phyloP scores from a whole-genome alignment of 345 rosid species.

The Angophora floribunda region DNA sequence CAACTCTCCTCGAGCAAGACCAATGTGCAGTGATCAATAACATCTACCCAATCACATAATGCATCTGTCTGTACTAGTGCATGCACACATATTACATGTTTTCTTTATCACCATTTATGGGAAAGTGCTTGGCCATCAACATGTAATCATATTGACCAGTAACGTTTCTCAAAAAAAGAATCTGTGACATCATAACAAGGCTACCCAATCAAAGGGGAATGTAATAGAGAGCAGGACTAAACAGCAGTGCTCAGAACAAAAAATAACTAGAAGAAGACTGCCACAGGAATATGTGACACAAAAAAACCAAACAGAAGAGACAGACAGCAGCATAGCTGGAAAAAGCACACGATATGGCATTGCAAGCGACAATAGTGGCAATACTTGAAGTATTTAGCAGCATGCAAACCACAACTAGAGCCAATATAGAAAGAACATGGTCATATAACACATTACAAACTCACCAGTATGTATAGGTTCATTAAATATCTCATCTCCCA shows the following conservation, averaged over 20 bases:
- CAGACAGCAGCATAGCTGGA: background rate
- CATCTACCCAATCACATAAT: background rate
- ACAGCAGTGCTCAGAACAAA: background rate
- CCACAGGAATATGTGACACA: background rate
- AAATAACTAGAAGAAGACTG: background rate
- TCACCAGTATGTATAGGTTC: constrained; percentile 72
- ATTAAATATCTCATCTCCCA: constrained; percentile 64
- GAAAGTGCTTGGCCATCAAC: background rate
- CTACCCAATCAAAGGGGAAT: background rate
- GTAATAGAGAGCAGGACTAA: background rate
- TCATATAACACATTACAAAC: constrained; percentile 8
- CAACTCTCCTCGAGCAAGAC: background rate
- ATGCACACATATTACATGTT: background rate
- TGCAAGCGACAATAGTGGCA: background rate
- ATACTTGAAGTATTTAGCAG: background rate
- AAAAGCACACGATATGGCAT: background rate
- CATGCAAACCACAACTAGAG: background rate
- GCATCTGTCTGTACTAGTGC: background rate
- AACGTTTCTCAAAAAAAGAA: background rate
- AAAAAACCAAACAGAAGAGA: background rate
- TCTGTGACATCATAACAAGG: background rate
- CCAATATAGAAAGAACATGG: background rate
- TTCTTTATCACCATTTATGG: background rate
- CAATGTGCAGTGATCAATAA: background rate
- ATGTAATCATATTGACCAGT: background rate